Percentiles rank a stretch among this genome's conserved stretches.
These are phyloP conservation scores for Jimgerdemannia flammicorona DNA, from an alignment of 192 early-diverging fungal species.

Conservation along the genomic window DNA sequence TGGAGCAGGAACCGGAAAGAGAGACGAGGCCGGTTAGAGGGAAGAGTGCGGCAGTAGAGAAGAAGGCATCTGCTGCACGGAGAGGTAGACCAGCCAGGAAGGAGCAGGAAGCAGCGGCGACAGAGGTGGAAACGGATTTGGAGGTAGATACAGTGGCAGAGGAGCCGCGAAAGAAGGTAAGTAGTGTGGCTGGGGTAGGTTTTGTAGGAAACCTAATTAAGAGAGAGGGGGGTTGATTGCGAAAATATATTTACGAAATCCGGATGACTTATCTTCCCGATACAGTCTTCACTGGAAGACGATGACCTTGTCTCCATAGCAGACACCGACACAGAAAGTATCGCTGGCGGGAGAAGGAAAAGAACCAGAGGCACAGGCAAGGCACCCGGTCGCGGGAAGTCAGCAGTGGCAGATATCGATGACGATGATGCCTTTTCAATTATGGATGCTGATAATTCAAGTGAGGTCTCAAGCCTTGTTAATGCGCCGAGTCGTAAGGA, in stretches of 20 bases:
- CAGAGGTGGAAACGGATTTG: not conserved
- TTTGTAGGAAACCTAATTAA: not conserved
- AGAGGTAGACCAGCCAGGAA: not conserved
- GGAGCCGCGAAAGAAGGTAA: not conserved
- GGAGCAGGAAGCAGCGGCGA: not conserved
- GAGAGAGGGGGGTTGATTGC: not conserved
- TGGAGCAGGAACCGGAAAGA: not conserved
- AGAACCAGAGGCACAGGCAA: not conserved
- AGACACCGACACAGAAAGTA: not conserved
- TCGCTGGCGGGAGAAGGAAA: not conserved
- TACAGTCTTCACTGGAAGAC: not conserved
- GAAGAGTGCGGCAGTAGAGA: not conserved
- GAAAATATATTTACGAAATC: not conserved
- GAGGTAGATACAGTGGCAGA: not conserved
- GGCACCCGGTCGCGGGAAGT: not conserved
- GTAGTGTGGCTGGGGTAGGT: not conserved
- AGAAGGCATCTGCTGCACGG: not conserved
- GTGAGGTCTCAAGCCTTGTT: not conserved
- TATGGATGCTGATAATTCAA: too few species aligned
- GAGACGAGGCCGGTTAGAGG: not conserved
- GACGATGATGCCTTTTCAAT: not conserved
- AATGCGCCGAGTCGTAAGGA: not conserved
- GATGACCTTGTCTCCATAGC: not conserved
- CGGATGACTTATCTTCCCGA: not conserved
- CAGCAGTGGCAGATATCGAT: not conserved